A percentile compares a stretch with the other conserved stretches of the same genome.
phyloP scores from a whole-genome alignment of 2,329 filamentous ascomycete species.

The Penicillium griseofulvum region DNA sequence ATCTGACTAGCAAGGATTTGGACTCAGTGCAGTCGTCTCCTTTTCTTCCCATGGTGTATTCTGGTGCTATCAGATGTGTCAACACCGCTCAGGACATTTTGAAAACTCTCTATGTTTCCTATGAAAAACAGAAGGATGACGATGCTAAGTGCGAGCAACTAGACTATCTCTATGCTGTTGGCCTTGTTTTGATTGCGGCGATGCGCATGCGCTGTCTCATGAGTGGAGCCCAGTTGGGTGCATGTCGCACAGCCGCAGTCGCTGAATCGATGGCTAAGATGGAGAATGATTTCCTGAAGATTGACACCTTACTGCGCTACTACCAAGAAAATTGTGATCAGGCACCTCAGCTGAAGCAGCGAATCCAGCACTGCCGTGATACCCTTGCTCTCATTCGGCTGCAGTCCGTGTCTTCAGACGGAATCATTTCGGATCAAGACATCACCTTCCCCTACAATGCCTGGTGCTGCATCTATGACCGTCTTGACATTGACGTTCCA shows the following conservation, averaged over 20 bases:
- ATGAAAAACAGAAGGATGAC: not conserved
- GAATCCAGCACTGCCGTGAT: too few relatives aligned
- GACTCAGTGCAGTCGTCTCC: not conserved
- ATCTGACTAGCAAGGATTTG: not conserved
- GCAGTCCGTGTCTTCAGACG: too few relatives aligned
- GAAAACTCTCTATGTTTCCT: not conserved
- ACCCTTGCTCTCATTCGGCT: too few relatives aligned
- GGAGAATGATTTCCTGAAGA: not conserved
- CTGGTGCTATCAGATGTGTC: not conserved
- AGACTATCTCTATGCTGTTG: not conserved
- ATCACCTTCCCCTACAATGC: too few relatives aligned
- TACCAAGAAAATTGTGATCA: not conserved
- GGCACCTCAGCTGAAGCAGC: not conserved
- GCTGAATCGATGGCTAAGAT: not conserved
- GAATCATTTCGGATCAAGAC: too few relatives aligned
- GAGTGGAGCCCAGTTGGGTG: not conserved
- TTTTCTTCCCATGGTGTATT: not conserved
- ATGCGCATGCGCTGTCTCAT: not conserved
- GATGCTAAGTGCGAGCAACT: not conserved
- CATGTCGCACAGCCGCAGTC: too few relatives aligned
- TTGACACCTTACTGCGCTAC: not conserved
- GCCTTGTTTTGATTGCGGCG: not conserved
- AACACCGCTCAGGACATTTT: not conserved
- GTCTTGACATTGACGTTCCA: too few relatives aligned
- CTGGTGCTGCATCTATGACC: too few relatives aligned